A percentile compares a stretch with the other conserved stretches of the same genome.
phyloP scores from a whole-genome alignment of 1,139 yeast genomes.

The Geotrichum bryndzae region DNA sequence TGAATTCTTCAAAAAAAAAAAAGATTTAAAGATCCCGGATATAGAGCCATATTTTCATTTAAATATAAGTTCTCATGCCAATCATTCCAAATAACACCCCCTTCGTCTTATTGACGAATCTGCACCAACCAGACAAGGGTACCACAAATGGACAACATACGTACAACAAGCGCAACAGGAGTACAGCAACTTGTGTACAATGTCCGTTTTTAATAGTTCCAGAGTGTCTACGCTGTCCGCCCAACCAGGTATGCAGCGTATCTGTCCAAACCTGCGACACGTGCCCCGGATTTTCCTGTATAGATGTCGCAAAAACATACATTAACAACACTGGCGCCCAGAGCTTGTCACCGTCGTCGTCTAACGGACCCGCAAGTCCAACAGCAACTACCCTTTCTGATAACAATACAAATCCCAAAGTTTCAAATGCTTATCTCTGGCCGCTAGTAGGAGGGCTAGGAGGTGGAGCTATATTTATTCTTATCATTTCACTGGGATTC shows the following conservation, averaged over 20 bases:
- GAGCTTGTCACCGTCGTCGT: slow-evolving; percentile 16
- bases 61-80: too few species aligned
- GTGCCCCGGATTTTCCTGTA: slow-evolving; percentile 42
- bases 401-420: neutral
- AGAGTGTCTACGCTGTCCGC: slow-evolving; percentile 20
- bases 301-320: slow-evolving; percentile 2
- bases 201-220: neutral
- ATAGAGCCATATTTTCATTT: too few species aligned
- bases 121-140: too few species aligned
- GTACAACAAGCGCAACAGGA: too few species aligned
- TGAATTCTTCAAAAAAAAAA: too few species aligned
- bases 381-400: neutral
- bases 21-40: too few species aligned
- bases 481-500: neutral
- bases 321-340: slow-evolving; percentile 1
- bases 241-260: slow-evolving; percentile 27
- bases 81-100: too few species aligned
- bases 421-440: slow-evolving; percentile 3
- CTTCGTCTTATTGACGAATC: too few species aligned
- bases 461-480: slow-evolving; percentile 4
- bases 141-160: too few species aligned
- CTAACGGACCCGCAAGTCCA: neutral
- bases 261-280: slow-evolving; percentile 49
- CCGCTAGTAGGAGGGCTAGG: slow-evolving; percentile 15
- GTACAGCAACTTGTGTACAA: too few species aligned